Evolutionary conservation across 345 rosid species (phyloP).

Genomic region (Punica granatum): DNA sequence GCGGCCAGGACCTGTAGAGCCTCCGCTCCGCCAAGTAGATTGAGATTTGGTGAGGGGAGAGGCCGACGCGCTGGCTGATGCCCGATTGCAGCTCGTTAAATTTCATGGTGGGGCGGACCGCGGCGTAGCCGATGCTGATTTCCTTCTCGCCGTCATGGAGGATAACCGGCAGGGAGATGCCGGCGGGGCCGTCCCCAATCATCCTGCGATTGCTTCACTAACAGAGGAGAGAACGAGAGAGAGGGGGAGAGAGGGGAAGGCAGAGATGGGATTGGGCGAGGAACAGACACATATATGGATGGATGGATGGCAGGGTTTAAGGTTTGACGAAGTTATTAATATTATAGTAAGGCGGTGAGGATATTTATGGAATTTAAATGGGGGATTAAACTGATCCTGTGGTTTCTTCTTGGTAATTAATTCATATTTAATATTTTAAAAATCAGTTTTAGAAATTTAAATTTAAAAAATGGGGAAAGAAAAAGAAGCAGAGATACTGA

Average conservation of each 20-base stretch:
- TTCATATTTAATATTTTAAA: not conserved
- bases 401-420: not conserved
- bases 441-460: no score
- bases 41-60: slow-evolving; percentile 37
- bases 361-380: not conserved
- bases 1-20: slow-evolving; percentile 9
- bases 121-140: slow-evolving; percentile 23
- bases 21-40: slow-evolving; percentile 20
- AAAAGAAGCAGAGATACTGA: slow-evolving; percentile 3
- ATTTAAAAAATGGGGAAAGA: no score
- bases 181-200: slow-evolving; percentile 1
- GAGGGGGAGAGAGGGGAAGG: not conserved
- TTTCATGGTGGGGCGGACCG: slow-evolving; percentile 20
- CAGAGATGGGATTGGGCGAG: no score
- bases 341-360: not conserved
- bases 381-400: not conserved
- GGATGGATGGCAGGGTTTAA: not conserved
- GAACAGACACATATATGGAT: no score
- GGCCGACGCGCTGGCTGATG: slow-evolving; percentile 27
- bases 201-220: not conserved
- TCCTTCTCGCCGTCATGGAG: slow-evolving; percentile 45
- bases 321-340: not conserved
- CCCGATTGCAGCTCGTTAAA: slow-evolving; percentile 24
- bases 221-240: not conserved
- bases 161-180: slow-evolving; percentile 22